Evolutionary conservation across 306 rosid species (phyloP).

Genomic region (Calophaca sinica): DNA sequence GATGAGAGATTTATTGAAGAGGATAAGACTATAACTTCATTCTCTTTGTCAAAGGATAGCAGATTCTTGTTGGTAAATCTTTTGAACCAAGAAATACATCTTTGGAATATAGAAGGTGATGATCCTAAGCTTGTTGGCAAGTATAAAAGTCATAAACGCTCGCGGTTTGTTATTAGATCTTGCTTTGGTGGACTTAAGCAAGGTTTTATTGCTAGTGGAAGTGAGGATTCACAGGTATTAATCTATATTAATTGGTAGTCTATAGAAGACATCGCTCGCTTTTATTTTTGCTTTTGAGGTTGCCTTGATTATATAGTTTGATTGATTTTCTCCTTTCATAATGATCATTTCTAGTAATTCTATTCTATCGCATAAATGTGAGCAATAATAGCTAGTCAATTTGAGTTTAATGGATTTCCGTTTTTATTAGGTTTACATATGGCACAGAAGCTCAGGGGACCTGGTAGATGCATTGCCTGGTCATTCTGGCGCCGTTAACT

Average conservation of each 20-base stretch:
- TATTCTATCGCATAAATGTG: neutral
- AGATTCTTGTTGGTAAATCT: conserved; percentile 80
- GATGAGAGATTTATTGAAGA: conserved; percentile 74
- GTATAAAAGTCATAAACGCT: conserved; percentile 76
- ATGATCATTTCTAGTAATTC: neutral
- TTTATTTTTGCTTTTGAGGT: no score
- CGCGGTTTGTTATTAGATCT: conserved; percentile 79
- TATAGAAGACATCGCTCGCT: neutral
- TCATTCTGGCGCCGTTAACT: conserved; percentile 95
- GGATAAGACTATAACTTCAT: conserved; percentile 76
- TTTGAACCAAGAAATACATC: conserved; percentile 89
- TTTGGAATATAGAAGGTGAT: conserved; percentile 76
- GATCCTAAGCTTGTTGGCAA: conserved; percentile 64
- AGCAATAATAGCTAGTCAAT: neutral
- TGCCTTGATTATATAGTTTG: no score
- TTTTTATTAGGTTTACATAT: conserved; percentile 75
- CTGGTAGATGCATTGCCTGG: conserved; percentile 78
- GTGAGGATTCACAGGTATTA: conserved; percentile 96
- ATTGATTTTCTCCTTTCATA: no score
- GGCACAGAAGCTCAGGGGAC: conserved; percentile 83
- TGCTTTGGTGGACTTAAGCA: conserved; percentile 89
- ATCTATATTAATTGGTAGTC: conserved; percentile 26
- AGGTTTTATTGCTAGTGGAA: conserved; percentile 91
- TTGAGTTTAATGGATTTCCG: conserved; percentile 39
- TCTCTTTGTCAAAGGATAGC: conserved; percentile 79